Percentiles rank a stretch among this genome's conserved stretches.
These are phyloP conservation scores for Pseudogymnoascus sp. DNA, from an alignment of 2,329 filamentous ascomycete genomes.

Conservation along the genomic window DNA sequence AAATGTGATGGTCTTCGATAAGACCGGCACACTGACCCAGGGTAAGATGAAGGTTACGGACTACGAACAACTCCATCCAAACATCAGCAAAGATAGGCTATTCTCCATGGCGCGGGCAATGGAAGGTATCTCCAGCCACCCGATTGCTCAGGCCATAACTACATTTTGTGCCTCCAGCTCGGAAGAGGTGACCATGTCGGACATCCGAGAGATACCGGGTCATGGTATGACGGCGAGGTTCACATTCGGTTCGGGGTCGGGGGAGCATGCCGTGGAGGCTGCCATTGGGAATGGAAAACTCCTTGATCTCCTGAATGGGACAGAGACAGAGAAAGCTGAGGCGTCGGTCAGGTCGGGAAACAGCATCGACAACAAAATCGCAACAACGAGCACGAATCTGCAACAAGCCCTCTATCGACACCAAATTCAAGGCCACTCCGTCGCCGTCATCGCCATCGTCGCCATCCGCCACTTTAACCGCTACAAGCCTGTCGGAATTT, in stretches of 20 bases:
- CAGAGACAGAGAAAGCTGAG: conserved; percentile 39
- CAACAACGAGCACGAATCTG: conserved; percentile 42
- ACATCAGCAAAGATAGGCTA: background rate
- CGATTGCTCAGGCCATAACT: conserved; percentile 60
- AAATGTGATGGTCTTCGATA: conserved; percentile 43
- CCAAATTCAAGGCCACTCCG: conserved; percentile 41
- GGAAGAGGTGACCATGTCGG: conserved; percentile 25
- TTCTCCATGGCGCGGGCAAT: conserved; percentile 42
- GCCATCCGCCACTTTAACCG: conserved; percentile 17
- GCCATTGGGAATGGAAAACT: background rate
- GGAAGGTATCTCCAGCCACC: conserved; percentile 64
- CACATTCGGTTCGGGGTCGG: conserved; percentile 28
- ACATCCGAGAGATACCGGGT: conserved; percentile 57
- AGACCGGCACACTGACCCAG: background rate
- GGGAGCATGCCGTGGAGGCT: background rate
- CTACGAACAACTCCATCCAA: background rate
- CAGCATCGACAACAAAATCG: conserved; percentile 55
- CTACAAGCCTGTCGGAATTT: conserved; percentile 40
- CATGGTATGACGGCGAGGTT: conserved; percentile 52
- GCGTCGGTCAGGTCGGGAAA: background rate
- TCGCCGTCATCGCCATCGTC: conserved; percentile 39
- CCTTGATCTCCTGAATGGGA: background rate
- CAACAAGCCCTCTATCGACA: background rate
- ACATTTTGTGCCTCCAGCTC: conserved; percentile 41
- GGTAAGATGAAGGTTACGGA: background rate